These are phyloP conservation scores for Apiotrichum montevideense DNA, from an alignment of 1,284 basidiomycete genomes.

Conservation along the genomic window DNA sequence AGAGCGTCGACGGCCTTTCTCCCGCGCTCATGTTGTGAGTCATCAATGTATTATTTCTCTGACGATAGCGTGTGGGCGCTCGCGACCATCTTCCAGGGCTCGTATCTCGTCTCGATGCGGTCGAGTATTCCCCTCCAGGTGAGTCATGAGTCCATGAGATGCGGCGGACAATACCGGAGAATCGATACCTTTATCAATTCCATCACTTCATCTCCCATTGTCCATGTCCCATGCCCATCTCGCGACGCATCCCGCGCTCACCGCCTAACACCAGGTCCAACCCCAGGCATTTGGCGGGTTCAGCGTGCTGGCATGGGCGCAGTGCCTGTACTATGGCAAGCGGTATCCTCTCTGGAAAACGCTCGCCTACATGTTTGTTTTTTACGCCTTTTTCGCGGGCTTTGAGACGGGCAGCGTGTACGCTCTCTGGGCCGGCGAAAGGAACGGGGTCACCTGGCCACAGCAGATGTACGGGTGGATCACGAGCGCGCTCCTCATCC, in stretches of 20 bases:
- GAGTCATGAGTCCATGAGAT: no score
- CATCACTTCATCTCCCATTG: no score
- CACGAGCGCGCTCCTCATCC: slow-evolving; percentile 57
- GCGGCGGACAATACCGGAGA: no score
- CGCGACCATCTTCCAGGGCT: slow-evolving; percentile 60
- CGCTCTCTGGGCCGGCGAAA: slow-evolving; percentile 52
- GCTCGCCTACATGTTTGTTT: slow-evolving; percentile 41
- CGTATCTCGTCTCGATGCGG: slow-evolving; percentile 61
- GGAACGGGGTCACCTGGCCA: slow-evolving; percentile 51
- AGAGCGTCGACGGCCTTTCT: slow-evolving; percentile 67
- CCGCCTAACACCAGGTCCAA: slow-evolving; percentile 50
- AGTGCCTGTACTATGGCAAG: slow-evolving; percentile 60
- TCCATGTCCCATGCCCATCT: no score
- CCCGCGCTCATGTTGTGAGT: slow-evolving; percentile 59
- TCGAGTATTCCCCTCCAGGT: slow-evolving; percentile 60
- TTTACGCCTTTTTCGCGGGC: slow-evolving; percentile 52
- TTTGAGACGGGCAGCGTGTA: slow-evolving; percentile 60
- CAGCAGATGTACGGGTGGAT: slow-evolving; percentile 62
- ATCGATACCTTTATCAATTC: no score
- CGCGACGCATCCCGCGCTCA: no score
- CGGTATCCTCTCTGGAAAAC: slow-evolving; percentile 45
- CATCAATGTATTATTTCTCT: background rate
- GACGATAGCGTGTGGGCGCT: slow-evolving; percentile 53
- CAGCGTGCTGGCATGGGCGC: slow-evolving; percentile 58
- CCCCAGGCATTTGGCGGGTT: slow-evolving; percentile 66